Base-by-base conservation (phyloP, 2,329 filamentous ascomycete species). In the Chaetomiaceae sp. region DNA sequence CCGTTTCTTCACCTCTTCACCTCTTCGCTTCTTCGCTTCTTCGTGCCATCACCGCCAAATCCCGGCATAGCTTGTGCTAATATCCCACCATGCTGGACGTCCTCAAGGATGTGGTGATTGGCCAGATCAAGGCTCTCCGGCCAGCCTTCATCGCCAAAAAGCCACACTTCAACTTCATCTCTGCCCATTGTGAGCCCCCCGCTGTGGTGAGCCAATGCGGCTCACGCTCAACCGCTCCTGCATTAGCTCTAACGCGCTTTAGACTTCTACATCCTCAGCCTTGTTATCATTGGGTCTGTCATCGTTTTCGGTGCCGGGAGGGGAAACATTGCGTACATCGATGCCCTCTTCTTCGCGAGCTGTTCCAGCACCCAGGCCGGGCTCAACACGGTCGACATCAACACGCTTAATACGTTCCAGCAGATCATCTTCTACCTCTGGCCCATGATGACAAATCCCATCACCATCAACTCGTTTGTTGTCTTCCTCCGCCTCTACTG, bases 401-500 rank as follows among this genome's bases (percentile, higher is more conserved):
- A 89, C 65, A 54, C 67, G 10, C 71, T 90, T 30, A 82, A 79
- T 56, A 85, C 82, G 4, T 87, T 86, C 55, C 86, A 89, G 65
- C 86, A 93, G 69, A 67, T 88, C 37, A 76, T 87, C 44, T 71
- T 95, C 21, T 90, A 86, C 61, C 62, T 90, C 6, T 75, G 88
- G 35, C 74, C 85, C 4, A 84, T 89, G 75, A 61, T 89, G 12
- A 83, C 85, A 21, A 95, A 89, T 44, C 90, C 90, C 0, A 93
- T 96, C 55, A 84, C 87, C 41, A 85, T 96, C 61, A 83, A 95
- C 63, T 82, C 87, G 2, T 86, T 82, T 39, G 89, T 99, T 39
- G 93, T 99, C 7, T 92, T 96, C 60, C 77, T 97, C 13, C 86
- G 93, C 21, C 75, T 99, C 2, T 96, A 96, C 70, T 99, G 92